A percentile compares a stretch with the other conserved stretches of the same genome.
Evolutionary conservation across 805 yeast genomes (phyloP).

Genomic region (Starmerella khaoyaiensis): DNA sequence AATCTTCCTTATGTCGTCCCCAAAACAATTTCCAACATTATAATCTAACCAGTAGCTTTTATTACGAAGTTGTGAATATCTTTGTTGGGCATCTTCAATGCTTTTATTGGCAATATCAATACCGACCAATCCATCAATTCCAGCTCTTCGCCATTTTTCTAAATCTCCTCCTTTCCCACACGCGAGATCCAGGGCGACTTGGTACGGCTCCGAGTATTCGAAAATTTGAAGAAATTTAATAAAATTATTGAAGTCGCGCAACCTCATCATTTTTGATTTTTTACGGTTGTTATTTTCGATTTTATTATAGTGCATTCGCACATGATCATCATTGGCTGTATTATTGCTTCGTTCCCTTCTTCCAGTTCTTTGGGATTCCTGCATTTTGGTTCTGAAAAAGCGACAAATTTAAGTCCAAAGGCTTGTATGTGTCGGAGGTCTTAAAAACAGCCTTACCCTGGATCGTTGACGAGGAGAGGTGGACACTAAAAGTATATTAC

Average conservation of each 20-base stretch:
- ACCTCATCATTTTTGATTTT: slow-evolving; percentile 69
- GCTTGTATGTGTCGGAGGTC: too few relatives aligned
- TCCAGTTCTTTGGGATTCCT: too few relatives aligned
- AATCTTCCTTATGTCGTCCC: slow-evolving; percentile 46
- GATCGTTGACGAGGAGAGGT: too few relatives aligned
- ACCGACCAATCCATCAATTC: slow-evolving; percentile 69
- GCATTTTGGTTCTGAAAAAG: too few relatives aligned
- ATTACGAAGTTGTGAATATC: slow-evolving; percentile 47
- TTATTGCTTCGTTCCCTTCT: too few relatives aligned
- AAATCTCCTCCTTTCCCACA: slow-evolving; percentile 99
- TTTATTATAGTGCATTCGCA: slow-evolving; percentile 74
- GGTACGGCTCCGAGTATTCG: slow-evolving; percentile 44
- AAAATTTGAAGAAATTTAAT: slow-evolving; percentile 76
- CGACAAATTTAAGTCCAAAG: too few relatives aligned
- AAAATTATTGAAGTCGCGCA: slow-evolving; percentile 82
- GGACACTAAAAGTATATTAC: too few relatives aligned
- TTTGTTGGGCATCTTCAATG: slow-evolving; percentile 64
- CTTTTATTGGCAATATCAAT: slow-evolving; percentile 86
- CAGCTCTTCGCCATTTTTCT: slow-evolving; percentile 70
- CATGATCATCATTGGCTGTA: slow-evolving; percentile 32
- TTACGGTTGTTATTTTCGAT: slow-evolving; percentile 62
- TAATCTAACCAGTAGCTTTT: slow-evolving; percentile 62
- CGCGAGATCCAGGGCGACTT: slow-evolving; percentile 68
- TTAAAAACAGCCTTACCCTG: too few relatives aligned
- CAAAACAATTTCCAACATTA: slow-evolving; percentile 87